phyloP scores from a whole-genome alignment of 805 yeast genomes.

The Candida parachauliodes region DNA sequence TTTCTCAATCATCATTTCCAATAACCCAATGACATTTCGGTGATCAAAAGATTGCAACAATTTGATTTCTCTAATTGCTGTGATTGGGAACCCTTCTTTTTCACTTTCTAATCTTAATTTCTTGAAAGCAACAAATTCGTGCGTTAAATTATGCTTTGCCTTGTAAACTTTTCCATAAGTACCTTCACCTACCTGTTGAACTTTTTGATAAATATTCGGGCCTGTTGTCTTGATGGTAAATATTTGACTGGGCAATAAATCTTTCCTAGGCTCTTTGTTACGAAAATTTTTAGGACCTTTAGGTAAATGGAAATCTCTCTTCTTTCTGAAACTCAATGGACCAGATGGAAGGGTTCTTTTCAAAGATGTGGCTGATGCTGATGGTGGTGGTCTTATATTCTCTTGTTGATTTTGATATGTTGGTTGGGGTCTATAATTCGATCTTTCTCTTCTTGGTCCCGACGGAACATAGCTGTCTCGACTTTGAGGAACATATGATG shows the following conservation, averaged over 20 bases:
- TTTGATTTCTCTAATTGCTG: conserved; percentile 89
- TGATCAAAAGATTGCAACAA: conserved; percentile 80
- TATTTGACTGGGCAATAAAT: conserved; percentile 26
- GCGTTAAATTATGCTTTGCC: conserved; percentile 68
- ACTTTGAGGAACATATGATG: background rate
- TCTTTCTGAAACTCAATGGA: conserved; percentile 17
- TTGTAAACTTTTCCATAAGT: conserved; percentile 96
- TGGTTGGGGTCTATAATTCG: conserved; percentile 17
- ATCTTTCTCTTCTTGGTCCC: conserved; percentile 19
- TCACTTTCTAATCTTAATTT: conserved; percentile 80
- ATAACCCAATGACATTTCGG: conserved; percentile 71
- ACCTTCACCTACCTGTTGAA: conserved; percentile 96
- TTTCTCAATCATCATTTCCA: conserved; percentile 85
- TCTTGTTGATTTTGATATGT: background rate
- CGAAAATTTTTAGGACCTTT: conserved; percentile 12
- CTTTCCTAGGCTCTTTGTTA: conserved; percentile 8
- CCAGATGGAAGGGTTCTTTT: conserved; percentile 16
- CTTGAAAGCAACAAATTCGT: conserved; percentile 80
- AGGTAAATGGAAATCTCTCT: conserved; percentile 9
- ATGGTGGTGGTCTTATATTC: background rate
- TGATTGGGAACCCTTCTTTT: conserved; percentile 93
- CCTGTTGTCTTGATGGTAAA: conserved; percentile 28
- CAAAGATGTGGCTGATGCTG: background rate
- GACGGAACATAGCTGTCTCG: conserved; percentile 13
- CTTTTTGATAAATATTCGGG: conserved; percentile 56